Evolutionary conservation across 345 rosid species (phyloP).

Genomic region (Raphanus sativus): DNA sequence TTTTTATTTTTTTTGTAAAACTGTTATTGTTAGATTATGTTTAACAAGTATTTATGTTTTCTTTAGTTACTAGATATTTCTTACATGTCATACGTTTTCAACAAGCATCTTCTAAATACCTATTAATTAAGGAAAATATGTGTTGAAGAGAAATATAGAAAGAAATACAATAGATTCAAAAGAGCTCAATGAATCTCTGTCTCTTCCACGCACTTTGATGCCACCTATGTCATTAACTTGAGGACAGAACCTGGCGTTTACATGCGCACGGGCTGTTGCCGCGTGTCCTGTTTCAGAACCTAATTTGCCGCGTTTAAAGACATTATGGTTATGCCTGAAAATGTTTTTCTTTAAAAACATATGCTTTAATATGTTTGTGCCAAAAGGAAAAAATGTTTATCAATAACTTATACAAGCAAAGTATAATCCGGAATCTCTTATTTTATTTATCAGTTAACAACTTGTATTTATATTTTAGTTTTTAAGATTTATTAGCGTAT

Average conservation of each 20-base stretch:
- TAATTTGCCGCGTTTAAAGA: conserved; percentile 31
- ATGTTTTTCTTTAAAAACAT: too few species aligned
- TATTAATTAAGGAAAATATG: neutral
- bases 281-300: conserved; percentile 22
- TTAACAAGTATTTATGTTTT: neutral
- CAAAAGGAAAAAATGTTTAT: neutral
- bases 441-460: too few species aligned
- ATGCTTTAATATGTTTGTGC: neutral
- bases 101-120: neutral
- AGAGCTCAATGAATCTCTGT: conserved; percentile 22
- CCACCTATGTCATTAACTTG: conserved; percentile 11
- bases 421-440: neutral
- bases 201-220: conserved; percentile 16
- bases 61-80: neutral
- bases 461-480: neutral
- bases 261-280: conserved; percentile 21
- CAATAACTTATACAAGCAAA: neutral
- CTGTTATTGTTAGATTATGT: neutral
- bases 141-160: conserved; percentile 11
- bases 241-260: conserved; percentile 6
- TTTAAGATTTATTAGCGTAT: neutral
- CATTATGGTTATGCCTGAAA: neutral
- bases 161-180: neutral
- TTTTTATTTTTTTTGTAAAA: too few species aligned
- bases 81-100: neutral